Conservation (phyloP, 805 yeast genomes). For the Yamadazyma tumulicola region DNA sequence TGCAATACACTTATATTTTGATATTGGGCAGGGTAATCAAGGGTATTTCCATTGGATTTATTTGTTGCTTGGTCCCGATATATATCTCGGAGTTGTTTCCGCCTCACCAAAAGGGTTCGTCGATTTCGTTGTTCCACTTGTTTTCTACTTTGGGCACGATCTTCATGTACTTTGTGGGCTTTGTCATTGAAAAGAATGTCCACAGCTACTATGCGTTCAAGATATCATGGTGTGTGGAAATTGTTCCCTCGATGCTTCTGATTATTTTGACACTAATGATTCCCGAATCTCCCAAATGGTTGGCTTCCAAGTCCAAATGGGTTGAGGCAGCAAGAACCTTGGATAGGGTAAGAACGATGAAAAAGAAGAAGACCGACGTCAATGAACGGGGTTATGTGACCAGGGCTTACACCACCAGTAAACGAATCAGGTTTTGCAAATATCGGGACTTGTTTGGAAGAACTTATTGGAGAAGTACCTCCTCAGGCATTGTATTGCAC, state of each 20-base stretch:
- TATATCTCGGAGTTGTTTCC: constrained; percentile 30
- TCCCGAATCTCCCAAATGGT: constrained; percentile 34
- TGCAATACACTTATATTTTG: constrained; percentile 22
- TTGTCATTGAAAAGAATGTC: constrained; percentile 12
- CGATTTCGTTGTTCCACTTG: constrained; percentile 22
- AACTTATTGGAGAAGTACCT: constrained; percentile 30
- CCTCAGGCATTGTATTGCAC: constrained; percentile 38
- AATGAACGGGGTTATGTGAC: constrained; percentile 21
- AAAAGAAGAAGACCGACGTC: constrained; percentile 2
- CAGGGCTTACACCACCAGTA: constrained; percentile 20
- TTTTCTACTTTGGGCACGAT: constrained; percentile 18
- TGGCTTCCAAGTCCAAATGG: constrained; percentile 29
- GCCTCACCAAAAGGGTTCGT: constrained; percentile 17
- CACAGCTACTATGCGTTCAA: constrained; percentile 13
- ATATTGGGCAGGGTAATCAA: constrained; percentile 26
- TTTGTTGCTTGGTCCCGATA: constrained; percentile 27
- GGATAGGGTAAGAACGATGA: constrained; percentile 11
- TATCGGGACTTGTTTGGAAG: constrained; percentile 31
- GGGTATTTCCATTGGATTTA: constrained; percentile 31
- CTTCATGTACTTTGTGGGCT: constrained; percentile 14
- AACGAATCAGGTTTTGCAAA: constrained; percentile 17
- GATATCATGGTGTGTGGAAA: constrained; percentile 18
- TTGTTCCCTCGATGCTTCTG: constrained; percentile 19
- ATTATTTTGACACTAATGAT: constrained; percentile 17
- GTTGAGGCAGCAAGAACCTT: constrained; percentile 27